phyloP scores from a whole-genome alignment of 805 yeast genomes.

The Ogataea wickerhamii region DNA sequence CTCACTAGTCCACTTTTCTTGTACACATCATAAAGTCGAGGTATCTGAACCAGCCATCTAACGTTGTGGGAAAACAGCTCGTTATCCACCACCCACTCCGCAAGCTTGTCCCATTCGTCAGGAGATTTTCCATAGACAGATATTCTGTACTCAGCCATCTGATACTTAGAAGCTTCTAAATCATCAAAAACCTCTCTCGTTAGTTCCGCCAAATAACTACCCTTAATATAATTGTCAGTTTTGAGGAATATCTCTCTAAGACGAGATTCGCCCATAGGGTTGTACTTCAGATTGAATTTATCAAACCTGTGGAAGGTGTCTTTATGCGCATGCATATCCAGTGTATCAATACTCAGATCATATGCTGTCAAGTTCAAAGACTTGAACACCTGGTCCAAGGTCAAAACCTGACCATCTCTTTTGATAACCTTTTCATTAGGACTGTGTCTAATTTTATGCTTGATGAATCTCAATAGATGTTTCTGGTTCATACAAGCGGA shows the following conservation, averaged over 20 bases:
- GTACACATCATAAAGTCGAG: conserved; percentile 88
- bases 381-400: conserved; percentile 85
- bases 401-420: conserved; percentile 86
- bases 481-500: conserved; percentile 99
- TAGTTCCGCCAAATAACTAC: conserved; percentile 86
- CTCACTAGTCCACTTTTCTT: conserved; percentile 67
- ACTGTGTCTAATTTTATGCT: conserved; percentile 82
- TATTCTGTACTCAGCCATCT: conserved; percentile 94
- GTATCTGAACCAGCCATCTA: conserved; percentile 95
- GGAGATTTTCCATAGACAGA: conserved; percentile 87
- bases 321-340: conserved; percentile 99
- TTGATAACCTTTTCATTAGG: conserved; percentile 88
- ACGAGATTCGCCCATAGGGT: conserved; percentile 98
- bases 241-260: conserved; percentile 92
- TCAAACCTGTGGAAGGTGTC: conserved; percentile 98
- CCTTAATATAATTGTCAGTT: conserved; percentile 89
- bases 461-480: conserved; percentile 89
- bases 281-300: conserved; percentile 93
- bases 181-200: conserved; percentile 93
- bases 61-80: conserved; percentile 89
- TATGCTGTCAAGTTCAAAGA: conserved; percentile 90
- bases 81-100: conserved; percentile 93
- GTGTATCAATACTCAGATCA: conserved; percentile 91
- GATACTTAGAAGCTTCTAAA: conserved; percentile 91
- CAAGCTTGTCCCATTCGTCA: conserved; percentile 94